phyloP scores from a whole-genome alignment of 768 basidiomycete species.

The Suillus discolor region DNA sequence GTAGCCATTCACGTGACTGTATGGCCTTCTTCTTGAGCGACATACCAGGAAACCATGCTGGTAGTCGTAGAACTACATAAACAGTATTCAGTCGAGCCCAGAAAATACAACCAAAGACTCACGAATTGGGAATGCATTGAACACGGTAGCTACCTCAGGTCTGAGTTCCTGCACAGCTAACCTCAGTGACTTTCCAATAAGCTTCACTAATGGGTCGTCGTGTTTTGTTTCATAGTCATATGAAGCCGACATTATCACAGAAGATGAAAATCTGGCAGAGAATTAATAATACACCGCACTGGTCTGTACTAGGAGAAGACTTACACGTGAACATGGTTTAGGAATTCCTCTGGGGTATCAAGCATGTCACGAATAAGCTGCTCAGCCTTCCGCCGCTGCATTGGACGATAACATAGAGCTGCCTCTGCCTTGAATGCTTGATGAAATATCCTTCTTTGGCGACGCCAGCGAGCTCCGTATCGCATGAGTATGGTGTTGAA shows the following conservation, averaged over 20 bases:
- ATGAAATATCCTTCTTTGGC: slow-evolving; percentile 37
- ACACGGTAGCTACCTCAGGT: slow-evolving; percentile 25
- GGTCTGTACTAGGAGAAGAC: background rate
- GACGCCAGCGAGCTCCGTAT: slow-evolving; percentile 42
- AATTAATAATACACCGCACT: background rate
- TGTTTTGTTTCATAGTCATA: slow-evolving; percentile 35
- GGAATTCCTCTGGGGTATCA: slow-evolving; percentile 23
- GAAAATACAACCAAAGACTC: slow-evolving; percentile 3
- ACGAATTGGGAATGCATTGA: slow-evolving; percentile 18
- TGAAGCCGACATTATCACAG: slow-evolving; percentile 31
- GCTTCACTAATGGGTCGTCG: slow-evolving; percentile 31
- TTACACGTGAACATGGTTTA: background rate
- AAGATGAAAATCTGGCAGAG: slow-evolving; percentile 26
- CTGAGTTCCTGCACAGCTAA: slow-evolving; percentile 23
- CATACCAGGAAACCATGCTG: slow-evolving; percentile 33
- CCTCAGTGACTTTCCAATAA: slow-evolving; percentile 28
- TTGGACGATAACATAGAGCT: slow-evolving; percentile 26
- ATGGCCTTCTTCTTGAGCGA: slow-evolving; percentile 27
- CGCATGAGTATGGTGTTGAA: slow-evolving; percentile 35
- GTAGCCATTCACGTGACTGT: slow-evolving; percentile 20
- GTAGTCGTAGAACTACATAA: slow-evolving; percentile 26
- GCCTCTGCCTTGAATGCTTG: slow-evolving; percentile 35
- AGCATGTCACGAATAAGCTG: slow-evolving; percentile 32
- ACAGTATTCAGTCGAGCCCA: background rate
- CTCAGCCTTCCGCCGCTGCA: slow-evolving; percentile 35